Evolutionary conservation across 805 yeast species (phyloP).

Genomic region (Candida quercuum): DNA sequence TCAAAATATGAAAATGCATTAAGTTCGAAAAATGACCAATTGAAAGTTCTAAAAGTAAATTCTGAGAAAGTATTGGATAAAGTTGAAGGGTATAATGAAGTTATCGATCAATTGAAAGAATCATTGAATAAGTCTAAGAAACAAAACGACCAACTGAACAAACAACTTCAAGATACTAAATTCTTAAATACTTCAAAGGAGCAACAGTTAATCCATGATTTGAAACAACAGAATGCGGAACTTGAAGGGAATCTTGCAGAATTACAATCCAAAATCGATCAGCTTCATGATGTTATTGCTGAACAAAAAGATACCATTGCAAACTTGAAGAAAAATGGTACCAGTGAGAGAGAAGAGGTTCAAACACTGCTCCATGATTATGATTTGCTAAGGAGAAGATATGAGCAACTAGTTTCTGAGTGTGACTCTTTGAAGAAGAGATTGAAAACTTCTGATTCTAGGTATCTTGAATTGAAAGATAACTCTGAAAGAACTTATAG

Average conservation of each 20-base stretch:
- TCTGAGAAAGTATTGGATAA: constrained; percentile 1
- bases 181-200: too few relatives aligned
- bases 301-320: constrained; percentile 17
- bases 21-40: constrained; percentile 1
- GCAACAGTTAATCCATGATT: too few relatives aligned
- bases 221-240: constrained; percentile 8
- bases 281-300: constrained; percentile 17
- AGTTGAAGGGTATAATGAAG: constrained; percentile 1
- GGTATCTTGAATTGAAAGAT: constrained; percentile 20
- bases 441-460: constrained; percentile 16
- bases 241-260: constrained; percentile 13
- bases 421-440: constrained; percentile 20
- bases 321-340: constrained; percentile 9
- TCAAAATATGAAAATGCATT: constrained; percentile 10
- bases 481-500: constrained; percentile 27
- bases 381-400: constrained; percentile 24
- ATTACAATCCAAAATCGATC: constrained; percentile 11
- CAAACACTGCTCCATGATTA: constrained; percentile 13
- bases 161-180: constrained; percentile 6
- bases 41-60: neutral
- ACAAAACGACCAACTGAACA: constrained; percentile 1
- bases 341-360: constrained; percentile 9
- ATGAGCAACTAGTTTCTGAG: constrained; percentile 23
- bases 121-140: constrained; percentile 3
- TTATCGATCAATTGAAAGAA: constrained; percentile 1